Evolutionary conservation across 1,139 yeast species (phyloP), one percentile per base, ranked within the genome.

Genomic region (Meyerozyma sp.): DNA sequence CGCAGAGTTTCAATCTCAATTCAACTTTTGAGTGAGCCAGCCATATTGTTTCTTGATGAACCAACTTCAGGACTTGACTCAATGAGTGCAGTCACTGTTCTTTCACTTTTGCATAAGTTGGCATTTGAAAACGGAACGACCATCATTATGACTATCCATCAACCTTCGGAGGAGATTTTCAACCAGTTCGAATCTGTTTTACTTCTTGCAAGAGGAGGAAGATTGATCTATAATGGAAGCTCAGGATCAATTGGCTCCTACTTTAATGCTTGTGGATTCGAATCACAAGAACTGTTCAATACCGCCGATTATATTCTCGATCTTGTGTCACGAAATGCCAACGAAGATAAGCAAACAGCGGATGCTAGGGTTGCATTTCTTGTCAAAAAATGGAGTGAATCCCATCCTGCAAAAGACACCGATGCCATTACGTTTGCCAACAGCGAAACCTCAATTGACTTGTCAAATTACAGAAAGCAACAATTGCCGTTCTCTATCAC

Each of bases 11-110:
- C 93, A 0, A 87, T 88, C 59, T 93, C 93, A 2, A 77, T 84
- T 39, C 95, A 88, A 58, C 66, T 88, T 36, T 66, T 87, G 34
- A 81, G 82, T 44, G 79, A 79, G 43, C 94, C 95, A 0, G 82
- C 82, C 49, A 74, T 88, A 28, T 62, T 88, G 40, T 73, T 87
- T 44, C 64, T 88, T 36, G 96, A 89, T 62, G 96, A 89, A 53
- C 96, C 96, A 1, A 88, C 96, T 0, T 85, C 95, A 1, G 96
- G 96, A 0, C 68, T 89, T 21, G 96, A 89, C 59, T 79, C 93
- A 20, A 80, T 86, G 43, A 86, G 95, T 0, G 87, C 96, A 0
- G 72, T 79, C 1, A 76, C 90, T 0, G 84, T 88, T 39, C 61
- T 89, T 39, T 71, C 73, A 32, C 79, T 88, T 40, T 67, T 89